Percentiles rank a stretch among this genome's conserved stretches.
These are phyloP conservation scores for Bjerkandera adusta DNA, from an alignment of 1,284 basidiomycete species.

Conservation along the genomic window DNA sequence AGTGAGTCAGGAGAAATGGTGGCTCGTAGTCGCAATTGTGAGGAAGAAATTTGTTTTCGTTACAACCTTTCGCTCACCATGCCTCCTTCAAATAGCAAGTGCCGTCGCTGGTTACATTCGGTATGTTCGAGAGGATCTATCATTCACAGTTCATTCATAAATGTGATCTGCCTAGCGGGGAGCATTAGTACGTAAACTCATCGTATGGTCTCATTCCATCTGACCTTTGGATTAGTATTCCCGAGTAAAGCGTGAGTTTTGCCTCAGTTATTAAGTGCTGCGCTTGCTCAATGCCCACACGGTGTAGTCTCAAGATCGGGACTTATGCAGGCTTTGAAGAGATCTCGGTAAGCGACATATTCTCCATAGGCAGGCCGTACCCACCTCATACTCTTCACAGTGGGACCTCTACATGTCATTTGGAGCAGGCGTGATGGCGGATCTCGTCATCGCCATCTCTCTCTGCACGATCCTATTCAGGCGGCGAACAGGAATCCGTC, in stretches of 20 bases:
- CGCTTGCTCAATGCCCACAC: neutral
- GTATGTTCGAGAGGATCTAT: slow-evolving; percentile 6
- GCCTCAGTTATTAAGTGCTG: neutral
- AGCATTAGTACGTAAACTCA: slow-evolving; percentile 8
- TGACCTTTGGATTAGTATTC: slow-evolving; percentile 4
- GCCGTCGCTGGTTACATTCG: slow-evolving; percentile 19
- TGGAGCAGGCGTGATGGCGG: slow-evolving; percentile 14
- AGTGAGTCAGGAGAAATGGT: slow-evolving; percentile 21
- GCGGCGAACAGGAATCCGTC: slow-evolving; percentile 13
- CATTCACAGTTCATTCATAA: neutral
- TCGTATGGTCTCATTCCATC: neutral
- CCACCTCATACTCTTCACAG: slow-evolving; percentile 7
- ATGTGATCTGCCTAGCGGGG: neutral
- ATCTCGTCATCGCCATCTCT: slow-evolving; percentile 14
- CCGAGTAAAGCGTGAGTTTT: slow-evolving; percentile 11
- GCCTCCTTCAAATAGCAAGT: slow-evolving; percentile 9
- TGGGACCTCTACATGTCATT: slow-evolving; percentile 17
- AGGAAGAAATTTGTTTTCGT: no score
- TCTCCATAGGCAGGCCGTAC: neutral
- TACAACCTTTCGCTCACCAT: neutral
- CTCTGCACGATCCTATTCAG: slow-evolving; percentile 14
- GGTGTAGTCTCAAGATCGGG: slow-evolving; percentile 9
- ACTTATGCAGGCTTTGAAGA: slow-evolving; percentile 11
- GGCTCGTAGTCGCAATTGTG: slow-evolving; percentile 17
- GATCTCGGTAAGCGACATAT: slow-evolving; percentile 15